Evolutionary conservation across 768 basidiomycete species (phyloP).

Genomic region (Rhizopogon sp.): DNA sequence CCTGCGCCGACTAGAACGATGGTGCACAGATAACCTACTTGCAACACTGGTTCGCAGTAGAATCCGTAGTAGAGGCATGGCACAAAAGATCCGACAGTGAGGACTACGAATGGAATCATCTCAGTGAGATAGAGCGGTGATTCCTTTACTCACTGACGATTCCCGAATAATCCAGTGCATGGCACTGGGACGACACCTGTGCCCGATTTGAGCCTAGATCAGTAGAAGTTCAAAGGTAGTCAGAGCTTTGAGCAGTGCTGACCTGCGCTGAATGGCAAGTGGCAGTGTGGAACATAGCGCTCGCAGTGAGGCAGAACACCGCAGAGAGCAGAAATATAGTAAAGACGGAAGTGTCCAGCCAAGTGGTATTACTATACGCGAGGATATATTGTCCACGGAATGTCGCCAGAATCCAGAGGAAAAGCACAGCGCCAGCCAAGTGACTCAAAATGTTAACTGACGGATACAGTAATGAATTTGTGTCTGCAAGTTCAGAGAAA

Average conservation of each 20-base stretch:
- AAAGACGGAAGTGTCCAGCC: constrained; percentile 57
- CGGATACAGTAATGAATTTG: constrained; percentile 10
- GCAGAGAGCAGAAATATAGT: constrained; percentile 66
- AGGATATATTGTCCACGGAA: constrained; percentile 48
- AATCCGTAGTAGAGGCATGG: constrained; percentile 78
- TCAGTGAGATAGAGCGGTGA: background rate
- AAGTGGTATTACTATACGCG: constrained; percentile 49
- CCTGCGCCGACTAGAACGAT: constrained; percentile 54
- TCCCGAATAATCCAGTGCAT: constrained; percentile 73
- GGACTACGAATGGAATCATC: constrained; percentile 29
- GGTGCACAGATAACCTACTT: constrained; percentile 47
- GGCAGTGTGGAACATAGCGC: constrained; percentile 69
- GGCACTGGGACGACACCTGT: constrained; percentile 56
- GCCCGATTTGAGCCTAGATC: constrained; percentile 1
- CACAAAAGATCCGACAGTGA: constrained; percentile 76
- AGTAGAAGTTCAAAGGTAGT: background rate
- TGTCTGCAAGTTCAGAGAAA: background rate
- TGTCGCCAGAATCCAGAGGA: constrained; percentile 48
- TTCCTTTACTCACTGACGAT: constrained; percentile 50
- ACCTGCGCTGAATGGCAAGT: constrained; percentile 71
- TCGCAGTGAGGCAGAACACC: constrained; percentile 65
- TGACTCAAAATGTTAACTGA: constrained; percentile 87
- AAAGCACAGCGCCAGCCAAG: constrained; percentile 62
- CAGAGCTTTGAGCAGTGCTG: constrained; percentile 12
- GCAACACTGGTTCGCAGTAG: constrained; percentile 54